phyloP scores from a whole-genome alignment of 176 grass and related monocot genomes.

The Oryza glumipatula region DNA sequence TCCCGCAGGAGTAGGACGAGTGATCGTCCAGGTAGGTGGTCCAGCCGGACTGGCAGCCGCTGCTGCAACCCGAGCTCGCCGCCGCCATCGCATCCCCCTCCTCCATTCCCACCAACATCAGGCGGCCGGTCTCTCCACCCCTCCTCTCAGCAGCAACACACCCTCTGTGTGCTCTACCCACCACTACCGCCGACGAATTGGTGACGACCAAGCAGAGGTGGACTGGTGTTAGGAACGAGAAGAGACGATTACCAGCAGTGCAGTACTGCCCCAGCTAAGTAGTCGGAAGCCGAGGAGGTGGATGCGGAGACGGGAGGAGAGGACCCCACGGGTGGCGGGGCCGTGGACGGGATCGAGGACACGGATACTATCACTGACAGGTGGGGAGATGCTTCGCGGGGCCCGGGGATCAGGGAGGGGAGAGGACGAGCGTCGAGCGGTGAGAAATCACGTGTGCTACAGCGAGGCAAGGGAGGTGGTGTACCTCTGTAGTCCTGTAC shows the following conservation, averaged over 20 bases:
- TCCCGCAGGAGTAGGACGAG: conserved; percentile 48
- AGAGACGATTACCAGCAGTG: conserved; percentile 6
- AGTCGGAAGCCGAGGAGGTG: conserved; percentile 35
- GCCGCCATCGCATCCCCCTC: conserved; percentile 53
- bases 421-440: conserved; percentile 1
- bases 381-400: neutral
- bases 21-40: conserved; percentile 87
- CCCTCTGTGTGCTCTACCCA: conserved; percentile 1
- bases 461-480: conserved; percentile 49
- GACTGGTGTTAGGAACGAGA: neutral
- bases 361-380: neutral
- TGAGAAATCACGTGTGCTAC: conserved; percentile 64
- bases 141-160: neutral
- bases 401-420: conserved; percentile 14
- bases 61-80: conserved; percentile 87
- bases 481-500: neutral
- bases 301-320: neutral
- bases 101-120: conserved; percentile 49
- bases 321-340: neutral
- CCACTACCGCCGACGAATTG: conserved; percentile 11
- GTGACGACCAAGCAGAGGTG: neutral
- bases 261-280: conserved; percentile 23
- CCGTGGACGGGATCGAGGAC: neutral
- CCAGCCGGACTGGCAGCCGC: conserved; percentile 99
- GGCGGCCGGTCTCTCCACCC: neutral